Conservation (phyloP, 768 basidiomycete species). For the Lactarius sp. region DNA sequence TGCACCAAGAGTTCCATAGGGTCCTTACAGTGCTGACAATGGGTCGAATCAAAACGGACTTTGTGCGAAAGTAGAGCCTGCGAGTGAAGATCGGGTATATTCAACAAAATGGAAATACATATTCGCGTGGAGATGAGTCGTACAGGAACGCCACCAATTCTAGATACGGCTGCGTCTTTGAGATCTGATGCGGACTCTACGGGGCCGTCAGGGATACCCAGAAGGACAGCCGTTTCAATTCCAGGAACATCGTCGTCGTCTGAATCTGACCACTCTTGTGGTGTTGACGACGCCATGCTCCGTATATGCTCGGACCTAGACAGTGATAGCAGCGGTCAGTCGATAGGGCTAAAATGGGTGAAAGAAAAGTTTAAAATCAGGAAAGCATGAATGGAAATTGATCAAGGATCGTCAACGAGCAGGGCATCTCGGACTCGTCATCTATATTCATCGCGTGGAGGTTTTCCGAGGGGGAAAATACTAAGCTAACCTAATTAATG, state of each 20-base stretch:
- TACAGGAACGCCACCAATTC: constrained; percentile 89
- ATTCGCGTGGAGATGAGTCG: constrained; percentile 51
- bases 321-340: constrained; percentile 19
- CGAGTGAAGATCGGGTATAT: constrained; percentile 30
- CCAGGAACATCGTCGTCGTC: constrained; percentile 56
- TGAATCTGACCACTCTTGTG: constrained; percentile 78
- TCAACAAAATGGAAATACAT: constrained; percentile 41
- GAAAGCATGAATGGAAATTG: constrained; percentile 90
- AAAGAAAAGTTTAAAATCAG: constrained; percentile 47
- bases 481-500: constrained; percentile 8
- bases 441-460: constrained; percentile 43
- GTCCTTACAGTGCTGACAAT: constrained; percentile 64
- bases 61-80: constrained; percentile 71
- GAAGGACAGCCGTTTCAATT: constrained; percentile 66
- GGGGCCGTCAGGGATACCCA: constrained; percentile 76
- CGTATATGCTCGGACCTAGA: neutral
- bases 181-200: constrained; percentile 56
- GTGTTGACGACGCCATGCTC: constrained; percentile 39
- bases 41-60: constrained; percentile 56
- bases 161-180: constrained; percentile 76
- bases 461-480: neutral
- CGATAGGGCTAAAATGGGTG: constrained; percentile 13
- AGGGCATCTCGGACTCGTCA: constrained; percentile 77
- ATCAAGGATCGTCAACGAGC: constrained; percentile 58
- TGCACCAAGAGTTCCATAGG: constrained; percentile 83